Conservation (phyloP, 2,329 filamentous ascomycete genomes). For the Aureobasidium leucospermi region DNA sequence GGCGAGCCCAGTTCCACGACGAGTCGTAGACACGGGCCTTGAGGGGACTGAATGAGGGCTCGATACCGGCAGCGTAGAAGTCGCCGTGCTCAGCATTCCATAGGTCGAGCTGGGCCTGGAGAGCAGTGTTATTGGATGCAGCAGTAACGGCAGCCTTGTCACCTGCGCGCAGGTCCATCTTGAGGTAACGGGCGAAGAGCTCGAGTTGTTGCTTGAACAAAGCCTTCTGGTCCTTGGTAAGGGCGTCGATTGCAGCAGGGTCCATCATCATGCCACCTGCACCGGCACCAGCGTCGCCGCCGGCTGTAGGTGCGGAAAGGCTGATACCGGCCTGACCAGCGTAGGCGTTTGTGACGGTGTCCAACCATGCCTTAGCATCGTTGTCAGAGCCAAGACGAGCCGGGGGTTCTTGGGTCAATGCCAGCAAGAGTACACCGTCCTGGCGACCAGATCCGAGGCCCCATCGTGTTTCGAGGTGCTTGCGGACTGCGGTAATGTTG, state of each 20-base stretch:
- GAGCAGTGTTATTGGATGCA: slow-evolving; percentile 75
- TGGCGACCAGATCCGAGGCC: slow-evolving; percentile 80
- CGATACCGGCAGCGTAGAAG: slow-evolving; percentile 89
- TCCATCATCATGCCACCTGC: slow-evolving; percentile 99
- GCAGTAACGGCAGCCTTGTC: slow-evolving; percentile 86
- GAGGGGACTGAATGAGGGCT: slow-evolving; percentile 84
- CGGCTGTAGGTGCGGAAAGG: slow-evolving; percentile 63
- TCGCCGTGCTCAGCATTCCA: slow-evolving; percentile 96
- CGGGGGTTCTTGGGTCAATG: slow-evolving; percentile 86
- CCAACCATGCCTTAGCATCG: slow-evolving; percentile 88
- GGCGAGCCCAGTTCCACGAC: slow-evolving; percentile 98
- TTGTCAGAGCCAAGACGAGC: slow-evolving; percentile 80
- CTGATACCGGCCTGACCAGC: slow-evolving; percentile 75
- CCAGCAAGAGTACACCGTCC: slow-evolving; percentile 80
- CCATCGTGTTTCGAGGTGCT: slow-evolving; percentile 93
- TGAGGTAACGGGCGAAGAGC: slow-evolving; percentile 88
- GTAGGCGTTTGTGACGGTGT: slow-evolving; percentile 84
- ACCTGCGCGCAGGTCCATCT: slow-evolving; percentile 92
- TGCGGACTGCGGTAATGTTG: slow-evolving; percentile 93
- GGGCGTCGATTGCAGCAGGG: slow-evolving; percentile 87
- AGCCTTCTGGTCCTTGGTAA: slow-evolving; percentile 92
- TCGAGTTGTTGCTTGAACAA: slow-evolving; percentile 98
- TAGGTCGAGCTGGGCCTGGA: slow-evolving; percentile 88
- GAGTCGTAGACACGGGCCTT: slow-evolving; percentile 97
- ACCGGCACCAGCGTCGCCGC: slow-evolving; percentile 64